A percentile compares a stretch with the other conserved stretches of the same genome.
Evolutionary conservation across 176 grass and related monocot genomes (phyloP).

Genomic region (Dactylis glomerata): DNA sequence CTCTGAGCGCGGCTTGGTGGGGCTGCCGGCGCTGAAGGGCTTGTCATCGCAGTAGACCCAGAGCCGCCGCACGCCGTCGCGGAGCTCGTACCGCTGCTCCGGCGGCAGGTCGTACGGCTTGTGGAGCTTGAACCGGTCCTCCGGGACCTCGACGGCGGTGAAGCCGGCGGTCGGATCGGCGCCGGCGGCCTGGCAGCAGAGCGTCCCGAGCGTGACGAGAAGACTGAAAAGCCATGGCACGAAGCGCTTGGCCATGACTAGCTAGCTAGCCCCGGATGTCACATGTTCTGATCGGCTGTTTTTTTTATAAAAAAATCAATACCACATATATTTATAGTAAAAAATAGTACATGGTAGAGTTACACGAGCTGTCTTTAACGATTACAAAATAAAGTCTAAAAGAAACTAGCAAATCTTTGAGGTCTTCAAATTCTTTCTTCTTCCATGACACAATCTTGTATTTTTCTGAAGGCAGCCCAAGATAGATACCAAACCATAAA

Average conservation of each 20-base stretch:
- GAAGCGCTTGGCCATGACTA: not conserved
- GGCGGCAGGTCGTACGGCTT: slow-evolving; percentile 37
- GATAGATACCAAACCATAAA: too few relatives aligned
- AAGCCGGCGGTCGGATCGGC: slow-evolving; percentile 39
- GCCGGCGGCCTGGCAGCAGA: not conserved
- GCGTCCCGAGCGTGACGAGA: not conserved
- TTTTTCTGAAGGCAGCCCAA: too few relatives aligned
- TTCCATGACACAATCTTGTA: too few relatives aligned
- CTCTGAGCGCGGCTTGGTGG: slow-evolving; percentile 37
- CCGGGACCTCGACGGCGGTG: slow-evolving; percentile 21
- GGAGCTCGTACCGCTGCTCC: slow-evolving; percentile 26
- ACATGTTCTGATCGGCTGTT: not conserved
- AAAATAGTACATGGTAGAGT: too few relatives aligned
- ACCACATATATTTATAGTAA: too few relatives aligned
- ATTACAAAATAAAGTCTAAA: too few relatives aligned
- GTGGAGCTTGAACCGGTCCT: slow-evolving; percentile 39
- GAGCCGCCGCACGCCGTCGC: slow-evolving; percentile 31
- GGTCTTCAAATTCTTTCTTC: too few relatives aligned
- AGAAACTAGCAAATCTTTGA: too few relatives aligned
- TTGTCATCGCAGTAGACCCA: slow-evolving; percentile 49
- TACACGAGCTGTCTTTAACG: too few relatives aligned
- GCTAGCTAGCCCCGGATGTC: not conserved
- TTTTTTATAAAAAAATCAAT: too few relatives aligned
- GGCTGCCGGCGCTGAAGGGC: slow-evolving; percentile 13
- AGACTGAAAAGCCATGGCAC: not conserved